These are phyloP conservation scores for Eucalyptus curtisii DNA, from an alignment of 345 rosid species.

Conservation along the genomic window DNA sequence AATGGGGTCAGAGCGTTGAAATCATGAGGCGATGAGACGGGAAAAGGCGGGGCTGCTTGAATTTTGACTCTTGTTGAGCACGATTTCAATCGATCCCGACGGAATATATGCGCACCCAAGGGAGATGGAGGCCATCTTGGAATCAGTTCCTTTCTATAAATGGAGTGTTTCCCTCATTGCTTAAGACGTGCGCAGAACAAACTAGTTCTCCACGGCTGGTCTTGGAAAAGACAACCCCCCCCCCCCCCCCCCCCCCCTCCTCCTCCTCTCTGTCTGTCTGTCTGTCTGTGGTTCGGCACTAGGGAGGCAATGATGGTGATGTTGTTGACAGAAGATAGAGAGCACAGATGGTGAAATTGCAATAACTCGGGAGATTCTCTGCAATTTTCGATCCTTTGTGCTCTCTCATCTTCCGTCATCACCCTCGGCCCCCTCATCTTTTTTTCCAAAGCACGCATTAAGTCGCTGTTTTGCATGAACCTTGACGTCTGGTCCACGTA, in stretches of 20 bases:
- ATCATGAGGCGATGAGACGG: background rate
- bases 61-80: background rate
- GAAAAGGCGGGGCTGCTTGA: background rate
- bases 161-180: background rate
- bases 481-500: background rate
- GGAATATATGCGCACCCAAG: background rate
- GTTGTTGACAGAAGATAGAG: constrained; percentile 91
- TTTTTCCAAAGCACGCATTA: background rate
- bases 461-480: background rate
- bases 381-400: constrained; percentile 54
- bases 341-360: constrained; percentile 55
- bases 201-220: background rate
- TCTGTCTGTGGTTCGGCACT: background rate
- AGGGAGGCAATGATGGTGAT: constrained; percentile 10
- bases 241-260: background rate
- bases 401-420: constrained; percentile 85
- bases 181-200: background rate
- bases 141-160: background rate
- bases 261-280: no score
- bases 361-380: background rate
- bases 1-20: background rate
- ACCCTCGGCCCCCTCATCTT: constrained; percentile 18
- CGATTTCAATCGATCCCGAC: background rate
- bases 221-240: background rate
- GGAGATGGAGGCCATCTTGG: background rate